Evolutionary conservation across 257 asterid species (phyloP).

Genomic region (Cordia subcordata): DNA sequence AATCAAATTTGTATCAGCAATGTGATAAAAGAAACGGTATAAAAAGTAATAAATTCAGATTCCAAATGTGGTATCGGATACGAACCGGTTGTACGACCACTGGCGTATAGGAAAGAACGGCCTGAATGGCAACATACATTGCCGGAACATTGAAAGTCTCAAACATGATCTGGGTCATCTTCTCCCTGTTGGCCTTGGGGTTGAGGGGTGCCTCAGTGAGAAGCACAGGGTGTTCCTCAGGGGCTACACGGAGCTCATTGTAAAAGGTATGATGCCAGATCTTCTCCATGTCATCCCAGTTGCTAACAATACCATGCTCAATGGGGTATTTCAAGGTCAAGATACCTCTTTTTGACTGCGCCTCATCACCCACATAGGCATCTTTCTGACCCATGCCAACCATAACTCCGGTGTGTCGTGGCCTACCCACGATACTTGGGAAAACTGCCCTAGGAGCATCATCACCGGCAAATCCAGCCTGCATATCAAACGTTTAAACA

Average conservation of each 20-base stretch:
- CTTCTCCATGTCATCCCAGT: conserved; percentile 53
- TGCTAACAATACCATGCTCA: conserved; percentile 46
- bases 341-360: conserved; percentile 51
- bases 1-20: background rate
- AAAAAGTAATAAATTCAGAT: background rate
- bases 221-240: conserved; percentile 49
- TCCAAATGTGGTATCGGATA: background rate
- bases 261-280: conserved; percentile 54
- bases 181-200: conserved; percentile 50
- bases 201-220: conserved; percentile 52
- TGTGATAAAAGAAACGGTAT: background rate
- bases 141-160: conserved; percentile 48
- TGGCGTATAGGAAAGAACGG: conserved; percentile 49
- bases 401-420: conserved; percentile 49
- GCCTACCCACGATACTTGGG: conserved; percentile 48
- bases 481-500: background rate
- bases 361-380: conserved; percentile 48
- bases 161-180: conserved; percentile 50
- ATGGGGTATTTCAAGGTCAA: conserved; percentile 45
- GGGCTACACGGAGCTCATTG: conserved; percentile 52
- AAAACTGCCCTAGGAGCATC: conserved; percentile 51
- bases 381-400: conserved; percentile 58
- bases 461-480: conserved; percentile 55
- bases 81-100: conserved; percentile 53
- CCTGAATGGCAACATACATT: conserved; percentile 51